phyloP scores from a whole-genome alignment of 208 protist genomes.

The Acanthamoeba lenticulata region DNA sequence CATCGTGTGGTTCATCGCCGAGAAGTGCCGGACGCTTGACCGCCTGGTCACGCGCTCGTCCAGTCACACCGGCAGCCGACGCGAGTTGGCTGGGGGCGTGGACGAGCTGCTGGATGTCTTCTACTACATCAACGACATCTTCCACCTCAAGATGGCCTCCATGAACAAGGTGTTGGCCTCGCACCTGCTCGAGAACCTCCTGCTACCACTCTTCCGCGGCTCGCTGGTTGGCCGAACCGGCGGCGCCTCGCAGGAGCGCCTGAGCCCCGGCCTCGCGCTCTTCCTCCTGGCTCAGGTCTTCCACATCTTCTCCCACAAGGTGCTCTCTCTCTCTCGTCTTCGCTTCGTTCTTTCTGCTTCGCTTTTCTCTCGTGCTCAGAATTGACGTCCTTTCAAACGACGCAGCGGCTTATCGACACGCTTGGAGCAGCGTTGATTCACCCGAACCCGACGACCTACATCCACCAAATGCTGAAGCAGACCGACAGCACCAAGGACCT shows the following conservation, averaged over 20 bases:
- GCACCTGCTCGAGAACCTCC: constrained; percentile 70
- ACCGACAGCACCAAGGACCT: background rate
- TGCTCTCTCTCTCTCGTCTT: background rate
- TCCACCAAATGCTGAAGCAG: constrained; percentile 3
- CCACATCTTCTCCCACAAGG: constrained; percentile 77
- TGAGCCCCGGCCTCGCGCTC: constrained; percentile 69
- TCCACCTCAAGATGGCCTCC: constrained; percentile 72
- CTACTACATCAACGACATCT: constrained; percentile 89
- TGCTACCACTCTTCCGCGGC: constrained; percentile 70
- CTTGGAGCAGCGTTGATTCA: constrained; percentile 70
- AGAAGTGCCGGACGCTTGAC: constrained; percentile 80
- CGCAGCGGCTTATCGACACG: constrained; percentile 66
- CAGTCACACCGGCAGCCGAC: constrained; percentile 32
- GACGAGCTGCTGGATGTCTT: constrained; percentile 87
- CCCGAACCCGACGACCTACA: constrained; percentile 39
- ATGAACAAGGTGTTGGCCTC: constrained; percentile 69
- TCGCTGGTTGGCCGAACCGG: constrained; percentile 18
- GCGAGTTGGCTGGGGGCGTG: constrained; percentile 75
- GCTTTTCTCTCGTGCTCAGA: no score
- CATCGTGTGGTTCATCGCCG: constrained; percentile 87
- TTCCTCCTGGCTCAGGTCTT: constrained; percentile 81
- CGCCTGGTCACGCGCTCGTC: constrained; percentile 67
- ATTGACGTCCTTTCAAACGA: no score
- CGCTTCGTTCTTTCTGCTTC: no score
- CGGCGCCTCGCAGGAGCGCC: constrained; percentile 63